Evolutionary conservation across 1,284 basidiomycete genomes (phyloP), one percentile per base, ranked within the genome.

Genomic region (Calocybe gambosa): DNA sequence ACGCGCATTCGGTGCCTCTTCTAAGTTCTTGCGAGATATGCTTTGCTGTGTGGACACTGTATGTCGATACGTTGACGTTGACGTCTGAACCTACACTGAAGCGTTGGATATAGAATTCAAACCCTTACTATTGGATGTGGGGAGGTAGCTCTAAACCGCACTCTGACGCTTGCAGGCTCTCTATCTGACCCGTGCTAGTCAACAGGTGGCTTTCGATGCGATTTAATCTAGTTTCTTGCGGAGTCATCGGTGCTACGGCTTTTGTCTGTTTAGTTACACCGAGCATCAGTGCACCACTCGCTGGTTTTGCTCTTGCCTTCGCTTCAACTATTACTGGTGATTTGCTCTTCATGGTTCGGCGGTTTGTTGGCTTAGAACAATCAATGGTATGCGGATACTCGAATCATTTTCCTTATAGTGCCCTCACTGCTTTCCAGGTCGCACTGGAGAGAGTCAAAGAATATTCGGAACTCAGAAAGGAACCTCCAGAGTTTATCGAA

Each of bases 371-470:
- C 35, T 70, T 96, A 15, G 93, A 96, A 61, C 91, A 96, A 63
- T 85, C 85, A 16, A 93, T 96, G 90, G 92, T 85, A 50, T 55
- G 71, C 49, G 20, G 3, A 35, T 39, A 12, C 15, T 3, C 20
- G 12, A n/a, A 13, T 26, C 15, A 13, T 29, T 18, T 40, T 45
- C 20, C 33, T 10, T 25, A 45, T 12, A 19, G 42, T 43, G 16
- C 45, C 54, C 36, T 45, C 34, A 25, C 46, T 31, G 20, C 39
- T 34, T n/a, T 47, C n/a, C 39, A 87, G 85, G 85, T 96, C 50
- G 91, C 90, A 12, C 71, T 97, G 39, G 94, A 97, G 64, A 84
- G 93, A 36, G 79, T 96, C 60, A 90, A 90, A 61, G 90, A 93
- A 61, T 95, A 92, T 63, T 86, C 89, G 1, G 89, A 93, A 57